Conservation (phyloP, 805 yeast genomes). For the Blastobotrys robertii region DNA sequence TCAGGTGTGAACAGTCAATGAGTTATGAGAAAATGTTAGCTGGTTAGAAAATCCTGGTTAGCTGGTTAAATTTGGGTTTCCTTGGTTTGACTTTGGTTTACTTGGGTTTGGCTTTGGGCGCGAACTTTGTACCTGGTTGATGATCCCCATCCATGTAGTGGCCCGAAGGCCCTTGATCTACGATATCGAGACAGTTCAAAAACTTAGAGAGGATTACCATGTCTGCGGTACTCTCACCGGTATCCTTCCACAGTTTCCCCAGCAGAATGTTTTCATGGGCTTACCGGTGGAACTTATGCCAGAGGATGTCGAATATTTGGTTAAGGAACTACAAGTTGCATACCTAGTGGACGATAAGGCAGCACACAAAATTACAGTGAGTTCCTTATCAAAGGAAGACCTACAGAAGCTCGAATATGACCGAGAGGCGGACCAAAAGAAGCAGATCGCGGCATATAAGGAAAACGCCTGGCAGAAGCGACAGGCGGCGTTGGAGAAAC, state of each 20-base stretch:
- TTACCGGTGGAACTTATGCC: constrained; percentile 64
- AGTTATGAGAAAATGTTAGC: no score
- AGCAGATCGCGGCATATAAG: constrained; percentile 15
- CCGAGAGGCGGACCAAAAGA: constrained; percentile 11
- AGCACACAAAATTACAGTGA: constrained; percentile 19
- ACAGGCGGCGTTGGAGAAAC: constrained; percentile 12
- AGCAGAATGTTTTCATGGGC: constrained; percentile 81
- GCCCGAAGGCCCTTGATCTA: constrained; percentile 48
- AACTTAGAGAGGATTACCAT: constrained; percentile 46
- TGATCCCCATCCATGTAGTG: constrained; percentile 30
- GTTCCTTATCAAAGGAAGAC: constrained; percentile 12
- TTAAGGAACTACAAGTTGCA: constrained; percentile 33
- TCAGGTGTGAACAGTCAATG: no score
- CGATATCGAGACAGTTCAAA: constrained; percentile 41
- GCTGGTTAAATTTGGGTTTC: no score
- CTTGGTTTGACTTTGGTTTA: no score
- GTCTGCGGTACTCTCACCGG: constrained; percentile 75
- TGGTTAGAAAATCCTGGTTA: no score
- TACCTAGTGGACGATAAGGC: constrained; percentile 35
- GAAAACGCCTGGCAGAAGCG: constrained; percentile 13
- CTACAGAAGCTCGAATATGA: constrained; percentile 8
- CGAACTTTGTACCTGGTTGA: no score
- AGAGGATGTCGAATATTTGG: constrained; percentile 67
- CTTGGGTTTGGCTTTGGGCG: no score
- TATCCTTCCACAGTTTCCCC: constrained; percentile 82